Evolutionary conservation across 352 stramenopile genomes (phyloP), one percentile per base, ranked within the genome.

Genomic region (Pythium inflatum): DNA sequence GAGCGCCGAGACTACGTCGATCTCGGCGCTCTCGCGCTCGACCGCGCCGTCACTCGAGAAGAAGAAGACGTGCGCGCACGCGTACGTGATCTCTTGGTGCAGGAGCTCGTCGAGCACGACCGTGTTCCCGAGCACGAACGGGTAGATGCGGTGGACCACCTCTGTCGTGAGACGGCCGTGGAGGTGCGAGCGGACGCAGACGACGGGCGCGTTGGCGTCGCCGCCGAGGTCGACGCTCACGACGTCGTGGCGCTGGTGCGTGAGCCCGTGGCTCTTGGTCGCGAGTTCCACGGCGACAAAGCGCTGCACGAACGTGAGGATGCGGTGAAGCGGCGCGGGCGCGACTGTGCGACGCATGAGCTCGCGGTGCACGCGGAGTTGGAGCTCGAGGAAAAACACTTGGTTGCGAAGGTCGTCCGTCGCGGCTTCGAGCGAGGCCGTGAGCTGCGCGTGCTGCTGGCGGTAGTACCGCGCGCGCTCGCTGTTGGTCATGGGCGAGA

Each of bases 401-500:
- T 65, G 14, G 16, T 31, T 24, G 3, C 57, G 40, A 13, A 65
- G 27, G 7, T 56, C 16, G 6, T 31, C n/a, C 41, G 43, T 55
- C 25, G 38, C 27, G 5, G 25, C 40, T 8, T 64, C 43, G n/a
- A 55, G 40, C 14, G 24, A 16, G 27, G 40, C 25, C 40, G 20
- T 31, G 16, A 55, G 9, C 28, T 64, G 20, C 18, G 57, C 57
- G 41, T 64, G 25, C 25, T 55, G 40, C 18, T 27, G 57, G 14
- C 57, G 57, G 28, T 64, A 54, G n/a, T 64, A 64, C 57, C 41
- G 33, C 27, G 57, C 57, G 16, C 57, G 57, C 43, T 64, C 57
- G 41, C 57, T 64, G 57, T 43, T 64, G 25, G 25, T 64, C 57
- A 64, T 64, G 5, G 40, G n/a, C 11, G 57, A 41, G 8, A 64